phyloP scores from a whole-genome alignment of 2,329 filamentous ascomycete genomes.

The Xylaria arbuscula region DNA sequence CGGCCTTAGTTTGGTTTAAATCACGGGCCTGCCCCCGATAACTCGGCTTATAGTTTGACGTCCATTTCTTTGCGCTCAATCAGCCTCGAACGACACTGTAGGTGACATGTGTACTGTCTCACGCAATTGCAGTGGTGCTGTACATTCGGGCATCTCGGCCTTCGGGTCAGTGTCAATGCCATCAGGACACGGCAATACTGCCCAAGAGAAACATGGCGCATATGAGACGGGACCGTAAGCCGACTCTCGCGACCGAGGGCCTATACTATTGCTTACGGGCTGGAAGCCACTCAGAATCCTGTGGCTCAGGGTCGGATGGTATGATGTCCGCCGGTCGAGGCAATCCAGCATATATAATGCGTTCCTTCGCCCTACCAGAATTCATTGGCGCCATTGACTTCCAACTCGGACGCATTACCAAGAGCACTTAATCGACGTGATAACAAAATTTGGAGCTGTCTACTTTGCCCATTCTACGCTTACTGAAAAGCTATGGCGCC shows the following conservation, averaged over 20 bases:
- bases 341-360: slow-evolving; percentile 11
- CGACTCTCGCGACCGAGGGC: background rate
- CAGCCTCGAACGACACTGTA: background rate
- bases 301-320: background rate
- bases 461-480: background rate
- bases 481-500: slow-evolving; percentile 9
- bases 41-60: background rate
- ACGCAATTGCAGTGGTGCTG: background rate
- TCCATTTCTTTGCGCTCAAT: background rate
- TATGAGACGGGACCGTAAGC: background rate
- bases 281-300: background rate
- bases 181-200: background rate
- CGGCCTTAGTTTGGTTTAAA: too few species aligned
- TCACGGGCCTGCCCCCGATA: too few species aligned
- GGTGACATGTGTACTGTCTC: background rate
- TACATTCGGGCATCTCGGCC: background rate
- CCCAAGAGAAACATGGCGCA: background rate
- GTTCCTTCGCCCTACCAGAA: background rate
- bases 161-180: background rate
- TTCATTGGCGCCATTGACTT: background rate
- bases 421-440: background rate
- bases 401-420: background rate
- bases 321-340: background rate
- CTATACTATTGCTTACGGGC: background rate
- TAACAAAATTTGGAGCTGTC: background rate